A percentile compares a stretch with the other conserved stretches of the same genome.
Evolutionary conservation across 441 rosid species (phyloP).

Genomic region (Aleurites moluccanus): DNA sequence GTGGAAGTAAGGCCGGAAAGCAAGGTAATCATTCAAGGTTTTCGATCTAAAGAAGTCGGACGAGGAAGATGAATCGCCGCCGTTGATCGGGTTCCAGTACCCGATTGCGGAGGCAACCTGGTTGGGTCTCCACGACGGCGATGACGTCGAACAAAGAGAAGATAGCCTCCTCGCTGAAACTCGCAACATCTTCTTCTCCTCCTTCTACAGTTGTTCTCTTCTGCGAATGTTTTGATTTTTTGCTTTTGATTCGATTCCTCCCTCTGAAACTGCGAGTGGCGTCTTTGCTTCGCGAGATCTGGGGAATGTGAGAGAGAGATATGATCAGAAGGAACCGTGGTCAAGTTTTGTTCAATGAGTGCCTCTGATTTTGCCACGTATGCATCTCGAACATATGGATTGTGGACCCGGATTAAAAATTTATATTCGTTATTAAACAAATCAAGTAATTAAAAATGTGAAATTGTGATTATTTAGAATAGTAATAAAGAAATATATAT

Average conservation of each 20-base stretch:
- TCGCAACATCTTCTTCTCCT: slow-evolving; percentile 45
- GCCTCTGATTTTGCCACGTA: slow-evolving; percentile 18
- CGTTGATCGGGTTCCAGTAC: slow-evolving; percentile 23
- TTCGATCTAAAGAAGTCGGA: slow-evolving; percentile 23
- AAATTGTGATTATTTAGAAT: too few relatives aligned
- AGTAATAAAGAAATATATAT: too few relatives aligned
- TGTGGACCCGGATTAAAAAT: too few relatives aligned
- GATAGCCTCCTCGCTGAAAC: slow-evolving; percentile 49
- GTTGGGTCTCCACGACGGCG: slow-evolving; percentile 29
- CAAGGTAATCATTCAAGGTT: slow-evolving; percentile 8
- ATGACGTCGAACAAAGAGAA: slow-evolving; percentile 33
- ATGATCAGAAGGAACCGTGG: background rate
- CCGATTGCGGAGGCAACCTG: slow-evolving; percentile 27
- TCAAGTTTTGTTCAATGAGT: background rate
- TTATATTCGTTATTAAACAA: too few relatives aligned
- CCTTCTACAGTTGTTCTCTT: background rate
- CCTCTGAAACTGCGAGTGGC: background rate
- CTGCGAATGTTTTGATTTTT: background rate
- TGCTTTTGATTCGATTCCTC: too few relatives aligned
- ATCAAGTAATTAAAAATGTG: too few relatives aligned
- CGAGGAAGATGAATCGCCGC: slow-evolving; percentile 27
- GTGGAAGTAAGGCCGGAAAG: slow-evolving; percentile 27
- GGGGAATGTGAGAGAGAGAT: background rate
- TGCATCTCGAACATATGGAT: background rate
- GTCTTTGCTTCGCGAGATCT: slow-evolving; percentile 5